These are phyloP conservation scores for Colletotrichum limetticola DNA, from an alignment of 2,329 filamentous ascomycete genomes.

Conservation along the genomic window DNA sequence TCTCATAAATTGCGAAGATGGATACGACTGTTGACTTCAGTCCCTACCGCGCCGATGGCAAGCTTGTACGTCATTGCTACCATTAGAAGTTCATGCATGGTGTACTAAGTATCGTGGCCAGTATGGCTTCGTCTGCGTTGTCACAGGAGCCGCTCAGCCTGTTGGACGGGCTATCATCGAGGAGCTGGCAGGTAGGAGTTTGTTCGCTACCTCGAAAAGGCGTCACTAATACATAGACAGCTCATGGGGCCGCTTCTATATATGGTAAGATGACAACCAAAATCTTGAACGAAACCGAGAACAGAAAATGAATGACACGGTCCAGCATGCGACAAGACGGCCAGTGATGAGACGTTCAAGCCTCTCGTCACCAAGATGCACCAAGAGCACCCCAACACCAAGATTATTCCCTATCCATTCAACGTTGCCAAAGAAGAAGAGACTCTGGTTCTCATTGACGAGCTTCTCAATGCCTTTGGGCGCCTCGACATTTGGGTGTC, in stretches of 20 bases:
- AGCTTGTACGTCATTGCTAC: conserved; percentile 54
- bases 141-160: conserved; percentile 70
- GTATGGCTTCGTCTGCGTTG: conserved; percentile 74
- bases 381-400: conserved; percentile 62
- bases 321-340: conserved; percentile 59
- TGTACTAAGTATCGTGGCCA: conserved; percentile 40
- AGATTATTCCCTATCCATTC: conserved; percentile 71
- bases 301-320: not conserved
- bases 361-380: conserved; percentile 54
- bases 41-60: conserved; percentile 67
- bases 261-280: conserved; percentile 54
- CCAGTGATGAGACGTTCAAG: conserved; percentile 51
- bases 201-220: not conserved
- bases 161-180: conserved; percentile 69
- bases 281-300: not conserved
- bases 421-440: conserved; percentile 68
- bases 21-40: conserved; percentile 60
- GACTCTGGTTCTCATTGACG: conserved; percentile 70
- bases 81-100: not conserved
- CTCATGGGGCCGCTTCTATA: conserved; percentile 72
- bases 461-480: conserved; percentile 69
- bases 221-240: conserved; percentile 46
- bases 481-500: conserved; percentile 71
- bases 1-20: conserved; percentile 33
- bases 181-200: conserved; percentile 63